These are phyloP conservation scores for Stemphylium lycopersici DNA, from an alignment of 2,329 filamentous ascomycete species.

Conservation along the genomic window DNA sequence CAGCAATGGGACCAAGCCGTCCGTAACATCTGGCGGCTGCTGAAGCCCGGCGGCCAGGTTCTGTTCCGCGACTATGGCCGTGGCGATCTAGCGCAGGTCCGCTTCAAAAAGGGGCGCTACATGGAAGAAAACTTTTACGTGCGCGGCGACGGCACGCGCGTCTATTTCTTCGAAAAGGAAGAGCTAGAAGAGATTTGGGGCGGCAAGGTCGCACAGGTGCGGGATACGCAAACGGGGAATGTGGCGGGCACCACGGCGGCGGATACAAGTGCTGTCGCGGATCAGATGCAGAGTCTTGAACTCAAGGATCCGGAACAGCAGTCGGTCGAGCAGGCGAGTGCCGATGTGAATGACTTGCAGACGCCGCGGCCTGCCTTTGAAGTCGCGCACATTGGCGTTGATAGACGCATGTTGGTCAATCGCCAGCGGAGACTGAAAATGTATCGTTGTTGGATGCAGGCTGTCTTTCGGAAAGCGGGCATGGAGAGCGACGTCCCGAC, in stretches of 20 bases:
- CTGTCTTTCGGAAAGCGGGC: constrained; percentile 71
- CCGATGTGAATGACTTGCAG: constrained; percentile 7
- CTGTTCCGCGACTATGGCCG: constrained; percentile 96
- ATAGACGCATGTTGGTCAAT: constrained; percentile 90
- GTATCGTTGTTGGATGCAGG: constrained; percentile 97
- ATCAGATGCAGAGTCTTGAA: constrained; percentile 8
- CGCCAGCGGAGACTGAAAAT: constrained; percentile 90
- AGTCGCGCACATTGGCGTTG: constrained; percentile 78
- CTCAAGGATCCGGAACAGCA: constrained; percentile 7
- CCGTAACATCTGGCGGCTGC: constrained; percentile 76
- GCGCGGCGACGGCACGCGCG: constrained; percentile 89
- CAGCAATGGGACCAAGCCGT: constrained; percentile 83
- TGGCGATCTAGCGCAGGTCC: constrained; percentile 92
- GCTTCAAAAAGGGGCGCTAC: constrained; percentile 94
- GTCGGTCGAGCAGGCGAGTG: neutral
- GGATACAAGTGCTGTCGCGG: neutral
- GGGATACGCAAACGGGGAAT: constrained; percentile 5
- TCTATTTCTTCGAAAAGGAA: constrained; percentile 94
- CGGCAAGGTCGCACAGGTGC: constrained; percentile 38
- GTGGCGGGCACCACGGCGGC: neutral
- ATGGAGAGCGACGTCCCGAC: constrained; percentile 40
- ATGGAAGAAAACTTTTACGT: constrained; percentile 98
- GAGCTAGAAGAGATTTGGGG: constrained; percentile 83
- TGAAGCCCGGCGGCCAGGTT: constrained; percentile 92
- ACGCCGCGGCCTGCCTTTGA: constrained; percentile 58